These are phyloP conservation scores for Kentomonas sorsogonicus DNA, from an alignment of 208 protist species.

Conservation along the genomic window DNA sequence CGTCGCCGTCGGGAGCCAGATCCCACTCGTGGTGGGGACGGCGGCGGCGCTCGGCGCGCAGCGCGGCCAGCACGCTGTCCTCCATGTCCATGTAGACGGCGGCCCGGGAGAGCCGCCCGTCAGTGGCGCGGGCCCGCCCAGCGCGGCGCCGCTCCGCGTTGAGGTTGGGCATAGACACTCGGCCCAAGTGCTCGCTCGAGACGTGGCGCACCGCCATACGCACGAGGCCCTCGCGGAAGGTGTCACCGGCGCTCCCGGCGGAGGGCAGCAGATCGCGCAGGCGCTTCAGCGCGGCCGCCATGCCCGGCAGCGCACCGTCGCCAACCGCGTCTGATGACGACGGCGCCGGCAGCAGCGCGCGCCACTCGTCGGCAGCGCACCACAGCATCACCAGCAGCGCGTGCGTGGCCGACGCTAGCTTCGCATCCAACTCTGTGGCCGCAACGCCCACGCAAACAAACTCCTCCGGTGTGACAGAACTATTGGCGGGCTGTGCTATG, in stretches of 20 bases:
- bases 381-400: slow-evolving; percentile 46
- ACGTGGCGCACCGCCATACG: no score
- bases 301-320: neutral
- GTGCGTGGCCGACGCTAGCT: slow-evolving; percentile 70
- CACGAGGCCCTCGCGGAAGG: no score
- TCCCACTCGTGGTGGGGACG: no score
- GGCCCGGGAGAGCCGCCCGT: neutral
- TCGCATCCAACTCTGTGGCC: slow-evolving; percentile 32
- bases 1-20: slow-evolving; percentile 46
- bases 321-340: neutral
- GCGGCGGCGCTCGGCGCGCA: slow-evolving; percentile 21
- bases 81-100: neutral
- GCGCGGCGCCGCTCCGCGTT: no score
- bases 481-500: slow-evolving; percentile 14
- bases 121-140: no score
- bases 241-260: neutral
- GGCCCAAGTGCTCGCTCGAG: no score
- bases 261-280: neutral
- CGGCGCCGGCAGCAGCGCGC: slow-evolving; percentile 3
- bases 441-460: slow-evolving; percentile 81
- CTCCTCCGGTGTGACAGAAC: neutral
- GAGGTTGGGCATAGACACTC: no score
- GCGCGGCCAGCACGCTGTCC: slow-evolving; percentile 16
- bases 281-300: neutral
- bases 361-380: slow-evolving; percentile 33